Conservation (phyloP, 2,329 filamentous ascomycete species). For the Scolecobasidium constrictum region DNA sequence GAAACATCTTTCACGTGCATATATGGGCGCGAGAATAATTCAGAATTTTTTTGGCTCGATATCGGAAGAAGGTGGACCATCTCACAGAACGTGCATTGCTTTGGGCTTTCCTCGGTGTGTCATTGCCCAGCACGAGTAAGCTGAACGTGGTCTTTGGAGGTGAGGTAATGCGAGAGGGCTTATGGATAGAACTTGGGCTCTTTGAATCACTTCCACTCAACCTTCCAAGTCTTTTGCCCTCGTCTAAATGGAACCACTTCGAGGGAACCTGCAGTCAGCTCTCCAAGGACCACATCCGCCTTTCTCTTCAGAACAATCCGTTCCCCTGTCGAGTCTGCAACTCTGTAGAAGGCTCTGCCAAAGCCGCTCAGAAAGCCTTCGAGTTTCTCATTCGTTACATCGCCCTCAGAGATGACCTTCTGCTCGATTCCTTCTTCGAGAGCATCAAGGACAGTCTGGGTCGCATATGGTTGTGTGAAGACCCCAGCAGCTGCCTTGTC, state of each 20-base stretch:
- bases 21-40: too few species aligned
- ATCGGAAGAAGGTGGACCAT: too few species aligned
- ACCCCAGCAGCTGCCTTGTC: constrained; percentile 57
- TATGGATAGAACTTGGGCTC: too few species aligned
- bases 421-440: constrained; percentile 51
- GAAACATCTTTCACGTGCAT: too few species aligned
- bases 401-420: constrained; percentile 40
- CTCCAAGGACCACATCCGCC: constrained; percentile 43
- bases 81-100: too few species aligned
- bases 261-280: constrained; percentile 40
- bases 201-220: constrained; percentile 18
- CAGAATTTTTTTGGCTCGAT: too few species aligned
- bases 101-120: too few species aligned
- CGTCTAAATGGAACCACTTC: constrained; percentile 57
- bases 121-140: too few species aligned
- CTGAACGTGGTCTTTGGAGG: too few species aligned
- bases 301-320: constrained; percentile 48
- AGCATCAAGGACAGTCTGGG: constrained; percentile 54
- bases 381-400: constrained; percentile 43
- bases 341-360: constrained; percentile 48
- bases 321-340: constrained; percentile 33
- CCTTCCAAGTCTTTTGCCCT: constrained; percentile 49
- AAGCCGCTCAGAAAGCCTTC: constrained; percentile 47
- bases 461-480: constrained; percentile 65
- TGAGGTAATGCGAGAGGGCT: too few species aligned